Evolutionary conservation across 2,329 filamentous ascomycete genomes (phyloP).

Genomic region (Ascomycota sp.): DNA sequence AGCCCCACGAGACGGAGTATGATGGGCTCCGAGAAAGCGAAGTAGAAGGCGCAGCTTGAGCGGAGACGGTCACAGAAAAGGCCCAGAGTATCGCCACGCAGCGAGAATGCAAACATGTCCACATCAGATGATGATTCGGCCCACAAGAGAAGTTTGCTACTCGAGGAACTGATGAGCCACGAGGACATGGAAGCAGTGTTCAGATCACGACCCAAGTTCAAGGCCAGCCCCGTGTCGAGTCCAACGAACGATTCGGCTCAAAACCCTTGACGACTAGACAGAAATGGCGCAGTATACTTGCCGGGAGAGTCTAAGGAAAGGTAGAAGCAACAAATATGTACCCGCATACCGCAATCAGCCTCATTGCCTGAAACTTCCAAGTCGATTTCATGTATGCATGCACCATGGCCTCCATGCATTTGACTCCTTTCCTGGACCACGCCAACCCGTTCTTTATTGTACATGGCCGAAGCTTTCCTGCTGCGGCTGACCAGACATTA

Average conservation of each 20-base stretch:
- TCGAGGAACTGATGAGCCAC: constrained; percentile 47
- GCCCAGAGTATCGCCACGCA: constrained; percentile 17
- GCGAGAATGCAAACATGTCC: constrained; percentile 25
- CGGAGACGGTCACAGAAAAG: constrained; percentile 28
- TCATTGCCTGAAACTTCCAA: no score
- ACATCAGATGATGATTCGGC: constrained; percentile 23
- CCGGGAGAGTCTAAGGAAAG: no score
- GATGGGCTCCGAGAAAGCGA: constrained; percentile 38
- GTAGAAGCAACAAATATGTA: no score
- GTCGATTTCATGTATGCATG: no score
- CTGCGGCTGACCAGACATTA: constrained; percentile 14
- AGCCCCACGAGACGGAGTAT: constrained; percentile 40
- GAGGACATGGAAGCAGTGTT: constrained; percentile 73
- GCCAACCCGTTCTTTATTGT: no score
- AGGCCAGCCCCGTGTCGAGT: constrained; percentile 46
- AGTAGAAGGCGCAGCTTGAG: constrained; percentile 39
- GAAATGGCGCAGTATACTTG: no score
- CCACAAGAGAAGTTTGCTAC: constrained; percentile 25
- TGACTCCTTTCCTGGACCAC: neutral
- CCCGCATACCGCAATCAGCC: no score
- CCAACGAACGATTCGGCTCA: constrained; percentile 18
- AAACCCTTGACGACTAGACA: neutral
- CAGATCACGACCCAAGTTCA: constrained; percentile 62
- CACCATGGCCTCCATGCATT: no score
- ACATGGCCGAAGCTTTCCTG: neutral